Conservation (phyloP, 2,329 filamentous ascomycete species). For the Cercospora sp. region DNA sequence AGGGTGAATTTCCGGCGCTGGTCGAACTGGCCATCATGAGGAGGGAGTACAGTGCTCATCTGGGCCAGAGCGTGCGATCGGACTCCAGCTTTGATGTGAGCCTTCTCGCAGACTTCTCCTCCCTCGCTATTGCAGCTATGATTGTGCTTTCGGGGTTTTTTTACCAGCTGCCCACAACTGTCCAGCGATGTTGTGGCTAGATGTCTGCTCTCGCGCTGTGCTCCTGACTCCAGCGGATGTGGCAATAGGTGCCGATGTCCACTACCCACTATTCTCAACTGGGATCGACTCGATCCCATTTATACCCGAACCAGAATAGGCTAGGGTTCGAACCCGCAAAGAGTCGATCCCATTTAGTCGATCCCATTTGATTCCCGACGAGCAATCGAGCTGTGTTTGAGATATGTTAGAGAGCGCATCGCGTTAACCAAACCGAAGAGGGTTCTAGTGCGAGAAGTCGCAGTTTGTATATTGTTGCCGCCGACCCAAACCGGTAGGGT, state of each 20-base stretch:
- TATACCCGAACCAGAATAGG: no score
- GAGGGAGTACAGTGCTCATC: background rate
- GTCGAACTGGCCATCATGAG: background rate
- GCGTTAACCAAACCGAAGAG: no score
- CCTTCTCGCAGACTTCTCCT: background rate
- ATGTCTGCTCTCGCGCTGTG: background rate
- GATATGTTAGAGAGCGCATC: no score
- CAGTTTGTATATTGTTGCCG: no score
- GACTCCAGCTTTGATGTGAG: background rate
- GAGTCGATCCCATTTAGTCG: no score
- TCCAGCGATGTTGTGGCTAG: background rate
- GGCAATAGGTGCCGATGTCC: background rate
- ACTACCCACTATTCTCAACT: no score
- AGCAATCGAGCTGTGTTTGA: no score
- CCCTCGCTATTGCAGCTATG: background rate
- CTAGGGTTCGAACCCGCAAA: no score
- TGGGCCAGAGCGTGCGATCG: background rate
- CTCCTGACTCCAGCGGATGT: background rate
- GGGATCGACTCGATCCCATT: no score
- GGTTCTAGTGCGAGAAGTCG: no score
- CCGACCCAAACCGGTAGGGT: no score
- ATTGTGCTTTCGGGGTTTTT: background rate
- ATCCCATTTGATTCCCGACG: no score
- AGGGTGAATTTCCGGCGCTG: background rate
- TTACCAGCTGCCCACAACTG: background rate